Evolutionary conservation across 345 rosid genomes (phyloP), one percentile per base, ranked within the genome.

Genomic region (Litchi chinensis): DNA sequence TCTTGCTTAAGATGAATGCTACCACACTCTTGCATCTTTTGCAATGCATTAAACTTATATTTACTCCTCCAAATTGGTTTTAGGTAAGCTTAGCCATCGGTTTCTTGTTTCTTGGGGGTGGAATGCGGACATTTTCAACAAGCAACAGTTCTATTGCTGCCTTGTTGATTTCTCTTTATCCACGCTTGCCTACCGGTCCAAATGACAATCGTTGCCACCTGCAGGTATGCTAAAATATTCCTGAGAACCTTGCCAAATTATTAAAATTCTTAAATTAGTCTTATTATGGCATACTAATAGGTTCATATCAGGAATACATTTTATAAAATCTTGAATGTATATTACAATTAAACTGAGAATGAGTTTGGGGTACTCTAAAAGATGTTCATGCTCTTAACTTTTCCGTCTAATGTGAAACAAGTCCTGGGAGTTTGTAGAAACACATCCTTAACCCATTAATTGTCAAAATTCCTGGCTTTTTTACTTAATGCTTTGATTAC

Each of bases 171-270:
- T 87, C 96, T 52, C 93, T 94, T 70, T 95, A 95, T 77, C 99
- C 99, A 69, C 91, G 96, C 66, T 87, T 95, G 80, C 99, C 99
- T 68, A 85, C 97, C 71, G 98, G 98, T 82, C 97, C 99, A 81
- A 92, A 95, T 85, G 99, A 96, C 84, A 96, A 96, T 67, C 97
- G 98, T 57, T 96, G 98, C 91, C 99, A 96, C 86, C 98, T 96
- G 79, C 99, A 94, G 99, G 99, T 92, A 87, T 70, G 50, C 73
- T 60, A 70, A 60, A 74, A 48, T 75, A 43, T 44, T 74, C 63
- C n/a, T 28, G 48, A 21, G 65, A 60, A 60, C 6, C 48, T 52
- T 54, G 48, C 50, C 62, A 56, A 39, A 21, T 39, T 44, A 37
- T 56, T 16, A 72, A 37, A 54, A 19, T 72, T 24, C 65, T 54